phyloP scores from a whole-genome alignment of 805 yeast species.

The Candida schatavii region DNA sequence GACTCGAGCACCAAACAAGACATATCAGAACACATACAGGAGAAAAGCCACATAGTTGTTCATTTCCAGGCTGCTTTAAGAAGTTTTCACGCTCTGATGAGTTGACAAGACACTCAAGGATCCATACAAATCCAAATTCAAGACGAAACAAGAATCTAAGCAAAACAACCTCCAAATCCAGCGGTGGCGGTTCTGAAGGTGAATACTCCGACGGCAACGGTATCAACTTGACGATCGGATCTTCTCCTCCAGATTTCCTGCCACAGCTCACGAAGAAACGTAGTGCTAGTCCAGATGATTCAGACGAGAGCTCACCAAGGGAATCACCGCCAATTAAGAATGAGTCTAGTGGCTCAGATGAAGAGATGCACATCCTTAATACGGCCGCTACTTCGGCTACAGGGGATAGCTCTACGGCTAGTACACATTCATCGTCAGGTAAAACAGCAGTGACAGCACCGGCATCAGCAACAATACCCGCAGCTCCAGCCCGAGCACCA shows the following conservation, averaged over 20 bases:
- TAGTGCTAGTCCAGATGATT: slow-evolving; percentile 1
- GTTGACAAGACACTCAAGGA: slow-evolving; percentile 67
- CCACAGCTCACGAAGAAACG: not conserved
- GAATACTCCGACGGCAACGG: not conserved
- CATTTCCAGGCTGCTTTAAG: slow-evolving; percentile 67
- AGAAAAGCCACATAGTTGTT: slow-evolving; percentile 76
- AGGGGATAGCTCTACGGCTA: too few species aligned
- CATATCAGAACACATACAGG: slow-evolving; percentile 82
- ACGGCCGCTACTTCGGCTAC: too few species aligned
- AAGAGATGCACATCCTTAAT: not conserved
- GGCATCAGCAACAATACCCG: not conserved
- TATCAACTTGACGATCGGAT: not conserved
- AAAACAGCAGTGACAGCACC: too few species aligned
- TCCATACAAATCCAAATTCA: slow-evolving; percentile 69
- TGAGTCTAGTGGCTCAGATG: not conserved
- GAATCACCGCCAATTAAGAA: not conserved
- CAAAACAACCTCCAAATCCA: not conserved
- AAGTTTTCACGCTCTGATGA: slow-evolving; percentile 71
- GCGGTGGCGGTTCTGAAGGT: not conserved
- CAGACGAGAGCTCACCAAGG: not conserved
- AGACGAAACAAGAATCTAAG: slow-evolving; percentile 51
- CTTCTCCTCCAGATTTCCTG: slow-evolving; percentile 1
- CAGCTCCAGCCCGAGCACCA: too few species aligned
- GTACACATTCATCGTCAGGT: not conserved
- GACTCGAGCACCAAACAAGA: slow-evolving; percentile 75